phyloP scores from a whole-genome alignment of 495 filamentous ascomycete species.

The Stereocaulon alpinum region DNA sequence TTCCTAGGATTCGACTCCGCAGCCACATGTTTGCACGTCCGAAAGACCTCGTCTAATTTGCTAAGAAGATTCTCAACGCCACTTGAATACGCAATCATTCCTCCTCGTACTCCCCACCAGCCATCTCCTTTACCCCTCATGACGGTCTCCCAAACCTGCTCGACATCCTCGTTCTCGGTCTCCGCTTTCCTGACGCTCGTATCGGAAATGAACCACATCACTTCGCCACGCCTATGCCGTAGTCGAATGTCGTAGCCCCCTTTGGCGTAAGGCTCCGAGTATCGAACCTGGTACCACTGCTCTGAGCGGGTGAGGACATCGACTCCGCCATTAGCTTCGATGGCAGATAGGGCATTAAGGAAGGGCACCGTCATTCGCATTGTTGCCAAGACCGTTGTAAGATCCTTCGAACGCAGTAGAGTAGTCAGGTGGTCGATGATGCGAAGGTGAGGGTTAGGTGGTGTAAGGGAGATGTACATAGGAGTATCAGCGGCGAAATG shows the following conservation, averaged over 20 bases:
- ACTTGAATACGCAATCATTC: constrained; percentile 31
- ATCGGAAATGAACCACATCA: constrained; percentile 37
- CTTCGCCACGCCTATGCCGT: constrained; percentile 24
- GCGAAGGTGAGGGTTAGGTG: constrained; percentile 64
- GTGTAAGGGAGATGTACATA: constrained; percentile 41
- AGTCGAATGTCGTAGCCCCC: constrained; percentile 32
- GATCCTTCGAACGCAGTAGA: constrained; percentile 42
- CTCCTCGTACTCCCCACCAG: constrained; percentile 41
- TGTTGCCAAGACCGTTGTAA: constrained; percentile 43
- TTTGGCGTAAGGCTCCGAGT: constrained; percentile 26
- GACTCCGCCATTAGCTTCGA: constrained; percentile 27
- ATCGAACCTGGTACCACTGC: constrained; percentile 36
- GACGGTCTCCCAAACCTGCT: constrained; percentile 18
- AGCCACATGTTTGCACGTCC: not conserved
- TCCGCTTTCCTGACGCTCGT: constrained; percentile 23
- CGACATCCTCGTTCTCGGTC: constrained; percentile 11
- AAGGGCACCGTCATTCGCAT: constrained; percentile 59
- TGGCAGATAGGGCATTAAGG: constrained; percentile 48
- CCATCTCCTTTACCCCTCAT: constrained; percentile 37
- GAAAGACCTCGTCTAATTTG: constrained; percentile 19
- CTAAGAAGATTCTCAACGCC: constrained; percentile 35
- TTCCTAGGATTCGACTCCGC: constrained; percentile 8
- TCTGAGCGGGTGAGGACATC: constrained; percentile 30
- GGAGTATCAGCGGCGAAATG: constrained; percentile 25
- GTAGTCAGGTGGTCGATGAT: constrained; percentile 53